A percentile compares a stretch with the other conserved stretches of the same genome.
Conservation (phyloP, 2,329 filamentous ascomycete species). For the Arthroderma uncinatum region DNA sequence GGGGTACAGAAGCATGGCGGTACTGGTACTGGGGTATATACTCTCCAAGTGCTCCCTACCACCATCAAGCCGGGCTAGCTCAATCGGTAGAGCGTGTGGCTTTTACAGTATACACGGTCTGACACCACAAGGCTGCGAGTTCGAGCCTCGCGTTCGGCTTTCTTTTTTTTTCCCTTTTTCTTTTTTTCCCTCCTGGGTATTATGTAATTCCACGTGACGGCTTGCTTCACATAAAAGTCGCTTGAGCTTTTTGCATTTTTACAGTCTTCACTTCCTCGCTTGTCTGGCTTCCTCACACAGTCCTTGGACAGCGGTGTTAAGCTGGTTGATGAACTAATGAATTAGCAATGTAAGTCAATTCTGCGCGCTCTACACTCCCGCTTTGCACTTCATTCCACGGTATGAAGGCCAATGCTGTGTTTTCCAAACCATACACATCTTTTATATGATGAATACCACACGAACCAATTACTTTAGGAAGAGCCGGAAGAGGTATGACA, state of each 20-base stretch:
- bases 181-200: neutral
- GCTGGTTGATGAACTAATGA: neutral
- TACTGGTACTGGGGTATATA: neutral
- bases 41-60: neutral
- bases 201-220: neutral
- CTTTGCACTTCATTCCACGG: neutral
- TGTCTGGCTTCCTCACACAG: too few species aligned
- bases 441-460: slow-evolving; percentile 33
- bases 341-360: neutral
- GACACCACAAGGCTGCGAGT: slow-evolving; percentile 30
- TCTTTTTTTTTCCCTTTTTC: neutral
- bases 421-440: neutral
- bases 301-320: neutral
- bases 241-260: neutral
- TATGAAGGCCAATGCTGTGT: neutral
- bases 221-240: neutral
- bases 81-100: slow-evolving; percentile 61
- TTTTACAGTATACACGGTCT: slow-evolving; percentile 5
- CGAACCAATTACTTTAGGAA: slow-evolving; percentile 36
- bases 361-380: neutral
- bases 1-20: too few species aligned
- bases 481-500: slow-evolving; percentile 40
- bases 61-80: slow-evolving; percentile 37
- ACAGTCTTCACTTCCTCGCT: neutral
- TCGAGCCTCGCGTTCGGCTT: slow-evolving; percentile 34